Base-by-base conservation (phyloP, 108 stramenopile genomes). In the Pseudonitzschia pungens region DNA sequence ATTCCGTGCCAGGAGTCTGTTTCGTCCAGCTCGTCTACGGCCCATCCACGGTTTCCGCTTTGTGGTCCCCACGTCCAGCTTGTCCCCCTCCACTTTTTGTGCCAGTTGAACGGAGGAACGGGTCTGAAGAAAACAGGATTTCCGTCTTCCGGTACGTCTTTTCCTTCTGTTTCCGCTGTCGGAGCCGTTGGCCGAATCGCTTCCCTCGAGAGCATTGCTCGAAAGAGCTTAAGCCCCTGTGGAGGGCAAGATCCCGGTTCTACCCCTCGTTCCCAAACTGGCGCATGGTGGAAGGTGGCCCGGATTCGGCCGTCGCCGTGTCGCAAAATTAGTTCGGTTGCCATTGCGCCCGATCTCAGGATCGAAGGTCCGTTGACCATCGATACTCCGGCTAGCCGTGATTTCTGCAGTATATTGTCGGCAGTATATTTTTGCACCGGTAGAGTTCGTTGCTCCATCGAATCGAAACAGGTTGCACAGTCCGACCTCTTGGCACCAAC, bases 231-330 rank as follows among this genome's bases (percentile, higher is more conserved):
- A 53, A 94, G 59, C 52, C 86, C 92, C 72, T 91, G 86, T 10
- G 92, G 92, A 31, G 92, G 92, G 73, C 89, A 84, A 27, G 76
- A 83, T 53, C 86, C 87, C 22, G 89, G 89, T 69, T 94, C 90
- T 12, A 91, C 77, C 14, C 86, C 92, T 33, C 70, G 76, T 75
- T 82, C 86, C 92, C 92, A 94, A 0, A 91, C 92, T 22, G 90
- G 90, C n/a, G 90, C 92, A 82, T 94, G 90, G 77, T 91, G 86
- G 80, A 91, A 94, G 26, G 86, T 82, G 24, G 89, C 90, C 32
- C 92, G 83, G 12, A 94, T 83, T 21, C 92, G 79, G 16, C 87
- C 92, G 79, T 91, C 84, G 10, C 89, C 90, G 62, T 91, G 83
- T 54, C 71, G 57, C 68, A 91, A 74, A 29, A 86, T 77, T 48